phyloP scores from a whole-genome alignment of 2,329 filamentous ascomycete species.

The Aspergillus sp. region DNA sequence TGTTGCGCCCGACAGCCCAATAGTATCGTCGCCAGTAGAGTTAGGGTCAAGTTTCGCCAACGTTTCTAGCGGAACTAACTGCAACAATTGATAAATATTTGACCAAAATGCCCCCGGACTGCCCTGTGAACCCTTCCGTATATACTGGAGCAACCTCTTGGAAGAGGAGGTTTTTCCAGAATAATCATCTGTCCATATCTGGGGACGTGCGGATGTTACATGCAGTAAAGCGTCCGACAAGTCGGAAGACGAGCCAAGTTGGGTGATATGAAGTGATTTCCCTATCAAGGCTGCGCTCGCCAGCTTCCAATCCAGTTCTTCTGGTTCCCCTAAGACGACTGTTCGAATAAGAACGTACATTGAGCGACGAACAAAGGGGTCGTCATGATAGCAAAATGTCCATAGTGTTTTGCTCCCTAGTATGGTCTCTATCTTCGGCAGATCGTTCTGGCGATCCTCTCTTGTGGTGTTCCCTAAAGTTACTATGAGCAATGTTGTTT shows the following conservation, averaged over 20 bases:
- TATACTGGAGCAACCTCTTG: constrained; percentile 66
- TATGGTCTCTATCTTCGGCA: constrained; percentile 63
- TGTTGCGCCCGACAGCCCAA: constrained; percentile 52
- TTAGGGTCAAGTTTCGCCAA: constrained; percentile 29
- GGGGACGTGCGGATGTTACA: constrained; percentile 64
- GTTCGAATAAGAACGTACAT: constrained; percentile 57
- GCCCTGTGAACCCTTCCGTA: constrained; percentile 83
- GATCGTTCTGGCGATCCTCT: constrained; percentile 60
- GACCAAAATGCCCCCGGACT: constrained; percentile 72
- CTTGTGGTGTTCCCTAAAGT: constrained; percentile 33
- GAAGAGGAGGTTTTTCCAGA: constrained; percentile 56
- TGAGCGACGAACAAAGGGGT: constrained; percentile 59
- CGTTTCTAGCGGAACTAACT: constrained; percentile 54
- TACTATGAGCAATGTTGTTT: constrained; percentile 15
- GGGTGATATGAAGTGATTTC: constrained; percentile 70
- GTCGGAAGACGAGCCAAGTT: constrained; percentile 71
- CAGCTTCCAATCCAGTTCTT: constrained; percentile 60
- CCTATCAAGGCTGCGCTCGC: constrained; percentile 70
- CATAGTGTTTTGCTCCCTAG: constrained; percentile 64
- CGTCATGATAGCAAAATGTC: constrained; percentile 57
- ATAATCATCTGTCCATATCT: constrained; percentile 71
- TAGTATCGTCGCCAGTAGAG: constrained; percentile 19
- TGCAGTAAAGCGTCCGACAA: constrained; percentile 66
- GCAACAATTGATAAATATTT: constrained; percentile 63
- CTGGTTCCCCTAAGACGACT: constrained; percentile 49